phyloP scores from a whole-genome alignment of 768 basidiomycete species.

The Phylloporus sp. region DNA sequence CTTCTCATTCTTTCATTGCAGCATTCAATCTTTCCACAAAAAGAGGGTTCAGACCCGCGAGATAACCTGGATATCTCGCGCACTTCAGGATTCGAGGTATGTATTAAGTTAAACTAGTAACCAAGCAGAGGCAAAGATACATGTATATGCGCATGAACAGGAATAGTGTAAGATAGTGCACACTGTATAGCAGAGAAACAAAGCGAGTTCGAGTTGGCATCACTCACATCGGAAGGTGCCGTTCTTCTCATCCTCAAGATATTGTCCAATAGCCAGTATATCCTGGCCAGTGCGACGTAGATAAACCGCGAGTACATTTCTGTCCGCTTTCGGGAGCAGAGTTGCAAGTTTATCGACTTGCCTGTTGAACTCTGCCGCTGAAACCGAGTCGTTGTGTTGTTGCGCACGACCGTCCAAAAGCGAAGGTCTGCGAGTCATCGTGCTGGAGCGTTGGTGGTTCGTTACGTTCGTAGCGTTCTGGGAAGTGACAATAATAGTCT shows the following conservation, averaged over 20 bases:
- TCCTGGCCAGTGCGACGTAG: conserved; percentile 72
- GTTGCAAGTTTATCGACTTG: conserved; percentile 72
- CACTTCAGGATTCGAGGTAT: background rate
- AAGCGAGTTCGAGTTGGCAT: conserved; percentile 5
- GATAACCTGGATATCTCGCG: conserved; percentile 11
- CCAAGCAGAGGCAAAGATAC: conserved; percentile 18
- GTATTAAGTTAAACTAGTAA: conserved; percentile 18
- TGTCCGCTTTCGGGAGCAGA: conserved; percentile 71
- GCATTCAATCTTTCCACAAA: conserved; percentile 43
- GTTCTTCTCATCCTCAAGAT: conserved; percentile 80
- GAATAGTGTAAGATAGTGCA: conserved; percentile 12
- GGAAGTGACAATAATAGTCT: conserved; percentile 53
- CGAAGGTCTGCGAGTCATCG: conserved; percentile 26
- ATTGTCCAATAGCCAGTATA: conserved; percentile 82
- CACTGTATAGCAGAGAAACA: conserved; percentile 5
- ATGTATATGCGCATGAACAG: conserved; percentile 14
- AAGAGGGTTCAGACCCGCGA: conserved; percentile 47
- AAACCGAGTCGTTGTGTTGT: conserved; percentile 1
- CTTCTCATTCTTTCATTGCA: conserved; percentile 16
- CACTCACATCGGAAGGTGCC: conserved; percentile 48
- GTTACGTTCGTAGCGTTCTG: conserved; percentile 20
- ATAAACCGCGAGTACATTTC: conserved; percentile 64
- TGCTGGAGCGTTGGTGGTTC: conserved; percentile 30
- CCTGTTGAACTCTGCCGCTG: conserved; percentile 48
- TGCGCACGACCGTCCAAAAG: conserved; percentile 23